phyloP scores from a whole-genome alignment of 768 basidiomycete genomes.

The Imleria badia region DNA sequence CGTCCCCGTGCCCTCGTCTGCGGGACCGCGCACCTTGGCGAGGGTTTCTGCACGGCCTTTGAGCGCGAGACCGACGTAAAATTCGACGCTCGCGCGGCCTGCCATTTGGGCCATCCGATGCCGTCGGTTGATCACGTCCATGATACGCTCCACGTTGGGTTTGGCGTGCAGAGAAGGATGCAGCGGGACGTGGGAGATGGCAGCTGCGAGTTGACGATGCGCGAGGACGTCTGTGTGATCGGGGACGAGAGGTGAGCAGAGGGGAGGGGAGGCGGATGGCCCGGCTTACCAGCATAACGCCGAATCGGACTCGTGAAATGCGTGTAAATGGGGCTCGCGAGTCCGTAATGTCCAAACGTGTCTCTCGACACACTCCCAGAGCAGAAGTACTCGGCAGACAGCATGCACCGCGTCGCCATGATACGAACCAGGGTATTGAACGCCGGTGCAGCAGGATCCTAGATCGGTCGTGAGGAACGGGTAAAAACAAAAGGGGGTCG shows the following conservation, averaged over 20 bases:
- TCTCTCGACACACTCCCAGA: slow-evolving; percentile 91
- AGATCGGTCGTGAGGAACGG: neutral
- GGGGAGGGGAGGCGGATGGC: neutral
- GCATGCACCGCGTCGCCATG: slow-evolving; percentile 99
- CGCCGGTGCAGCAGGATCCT: slow-evolving; percentile 83
- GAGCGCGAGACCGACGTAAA: slow-evolving; percentile 92
- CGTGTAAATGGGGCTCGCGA: no score
- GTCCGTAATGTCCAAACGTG: slow-evolving; percentile 94
- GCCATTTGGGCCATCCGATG: slow-evolving; percentile 99
- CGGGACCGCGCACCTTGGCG: slow-evolving; percentile 29
- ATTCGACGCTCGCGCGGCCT: slow-evolving; percentile 93
- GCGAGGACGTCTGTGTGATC: slow-evolving; percentile 81
- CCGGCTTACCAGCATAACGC: slow-evolving; percentile 83
- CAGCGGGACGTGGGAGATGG: slow-evolving; percentile 79
- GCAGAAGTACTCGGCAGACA: slow-evolving; percentile 97
- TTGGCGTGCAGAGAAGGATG: slow-evolving; percentile 90
- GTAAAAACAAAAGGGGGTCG: no score
- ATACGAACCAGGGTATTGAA: slow-evolving; percentile 98
- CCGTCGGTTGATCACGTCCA: slow-evolving; percentile 85
- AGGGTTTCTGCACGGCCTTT: slow-evolving; percentile 56
- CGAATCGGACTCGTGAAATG: slow-evolving; percentile 98
- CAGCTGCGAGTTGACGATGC: slow-evolving; percentile 90
- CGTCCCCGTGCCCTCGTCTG: slow-evolving; percentile 20
- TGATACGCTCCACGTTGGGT: slow-evolving; percentile 78
- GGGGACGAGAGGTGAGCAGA: neutral